Percentiles rank a stretch among this genome's conserved stretches.
phyloP scores from a whole-genome alignment of 495 filamentous ascomycete genomes.

The Aspergillus avenaceus region DNA sequence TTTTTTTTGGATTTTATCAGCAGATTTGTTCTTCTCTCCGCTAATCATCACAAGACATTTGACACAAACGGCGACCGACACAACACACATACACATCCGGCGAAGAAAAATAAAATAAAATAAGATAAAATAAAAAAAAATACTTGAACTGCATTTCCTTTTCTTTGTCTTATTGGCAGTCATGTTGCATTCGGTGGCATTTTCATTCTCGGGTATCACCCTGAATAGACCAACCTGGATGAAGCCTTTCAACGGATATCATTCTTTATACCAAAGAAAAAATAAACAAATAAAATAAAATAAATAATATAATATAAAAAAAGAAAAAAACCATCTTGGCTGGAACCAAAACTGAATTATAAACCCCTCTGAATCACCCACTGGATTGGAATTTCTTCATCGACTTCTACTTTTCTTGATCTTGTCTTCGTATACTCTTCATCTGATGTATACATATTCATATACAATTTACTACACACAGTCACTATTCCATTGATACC shows the following conservation, averaged over 20 bases:
- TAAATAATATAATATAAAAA: too few relatives aligned
- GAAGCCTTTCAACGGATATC: not conserved
- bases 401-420: not conserved
- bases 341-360: too few relatives aligned
- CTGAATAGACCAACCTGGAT: not conserved
- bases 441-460: too few relatives aligned
- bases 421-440: too few relatives aligned
- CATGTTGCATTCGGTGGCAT: conserved; percentile 16
- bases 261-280: too few relatives aligned
- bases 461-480: too few relatives aligned
- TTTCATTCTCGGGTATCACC: conserved; percentile 19
- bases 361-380: too few relatives aligned
- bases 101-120: conserved; percentile 13
- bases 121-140: too few relatives aligned
- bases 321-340: conserved; percentile 2
- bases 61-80: conserved; percentile 16
- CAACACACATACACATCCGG: conserved; percentile 16
- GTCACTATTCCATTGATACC: too few relatives aligned
- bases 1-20: too few relatives aligned
- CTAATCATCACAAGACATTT: conserved; percentile 19
- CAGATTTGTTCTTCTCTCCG: conserved; percentile 13
- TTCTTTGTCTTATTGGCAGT: conserved; percentile 11
- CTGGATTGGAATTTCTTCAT: not conserved
- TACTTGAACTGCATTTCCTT: conserved; percentile 2
- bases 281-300: too few relatives aligned